A percentile compares a stretch with the other conserved stretches of the same genome.
Conservation (phyloP, 495 filamentous ascomycete genomes). For the Thermochaetoides thermophila region DNA sequence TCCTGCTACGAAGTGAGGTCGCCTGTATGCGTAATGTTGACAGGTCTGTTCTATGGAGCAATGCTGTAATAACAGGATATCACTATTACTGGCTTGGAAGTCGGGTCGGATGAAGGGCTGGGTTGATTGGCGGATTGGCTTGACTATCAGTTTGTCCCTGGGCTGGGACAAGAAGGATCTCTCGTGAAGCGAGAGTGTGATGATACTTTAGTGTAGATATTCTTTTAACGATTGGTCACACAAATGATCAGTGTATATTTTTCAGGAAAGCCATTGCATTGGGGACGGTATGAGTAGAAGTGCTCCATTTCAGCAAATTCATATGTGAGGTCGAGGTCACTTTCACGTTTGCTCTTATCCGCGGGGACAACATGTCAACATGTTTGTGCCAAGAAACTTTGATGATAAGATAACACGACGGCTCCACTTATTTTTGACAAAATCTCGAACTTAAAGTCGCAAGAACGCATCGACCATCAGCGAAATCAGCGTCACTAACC, state of each 20-base stretch:
- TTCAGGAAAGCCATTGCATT: too few relatives aligned
- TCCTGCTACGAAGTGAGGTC: constrained; percentile 14
- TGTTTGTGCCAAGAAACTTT: background rate
- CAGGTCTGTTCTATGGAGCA: background rate
- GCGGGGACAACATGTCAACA: background rate
- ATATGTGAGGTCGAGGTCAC: too few relatives aligned
- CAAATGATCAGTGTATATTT: constrained; percentile 11
- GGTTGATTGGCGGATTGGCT: too few relatives aligned
- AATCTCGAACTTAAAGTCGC: background rate
- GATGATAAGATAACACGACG: constrained; percentile 13
- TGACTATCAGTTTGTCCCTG: too few relatives aligned
- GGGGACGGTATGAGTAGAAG: too few relatives aligned
- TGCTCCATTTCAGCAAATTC: too few relatives aligned
- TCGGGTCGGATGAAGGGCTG: background rate
- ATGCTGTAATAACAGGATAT: background rate
- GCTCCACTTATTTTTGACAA: constrained; percentile 8
- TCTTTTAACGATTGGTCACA: constrained; percentile 6
- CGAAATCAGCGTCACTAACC: background rate
- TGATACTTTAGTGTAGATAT: constrained; percentile 14
- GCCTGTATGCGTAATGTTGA: background rate
- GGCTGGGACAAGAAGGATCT: background rate
- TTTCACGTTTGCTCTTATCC: background rate
- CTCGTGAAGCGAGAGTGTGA: background rate
- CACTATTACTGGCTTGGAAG: background rate
- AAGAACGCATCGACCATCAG: background rate